These are phyloP conservation scores for Coleophoma cylindrospora DNA, from an alignment of 2,329 filamentous ascomycete genomes.

Conservation along the genomic window DNA sequence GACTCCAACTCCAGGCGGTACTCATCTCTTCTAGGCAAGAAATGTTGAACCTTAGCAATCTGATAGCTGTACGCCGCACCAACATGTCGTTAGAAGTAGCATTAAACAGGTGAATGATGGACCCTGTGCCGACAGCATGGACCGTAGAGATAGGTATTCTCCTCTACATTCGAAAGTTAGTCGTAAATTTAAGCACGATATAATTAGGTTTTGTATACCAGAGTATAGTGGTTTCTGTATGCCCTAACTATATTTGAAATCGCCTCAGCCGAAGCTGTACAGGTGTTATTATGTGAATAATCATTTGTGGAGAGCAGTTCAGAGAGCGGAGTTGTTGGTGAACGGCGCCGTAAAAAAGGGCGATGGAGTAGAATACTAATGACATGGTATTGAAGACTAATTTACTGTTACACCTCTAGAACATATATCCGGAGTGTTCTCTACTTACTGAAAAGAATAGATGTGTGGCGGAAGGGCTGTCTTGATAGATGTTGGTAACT, in stretches of 20 bases:
- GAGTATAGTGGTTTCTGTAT: background rate
- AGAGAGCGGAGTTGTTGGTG: background rate
- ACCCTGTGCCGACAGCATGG: background rate
- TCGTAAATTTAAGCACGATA: background rate
- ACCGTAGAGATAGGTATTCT: background rate
- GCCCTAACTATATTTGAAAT: background rate
- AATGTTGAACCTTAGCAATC: background rate
- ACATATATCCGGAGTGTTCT: background rate
- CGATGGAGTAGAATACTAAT: background rate
- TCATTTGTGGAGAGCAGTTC: background rate
- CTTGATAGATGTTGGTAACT: background rate
- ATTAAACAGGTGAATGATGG: background rate
- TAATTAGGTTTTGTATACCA: background rate
- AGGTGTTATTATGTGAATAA: background rate
- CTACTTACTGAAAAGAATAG: background rate
- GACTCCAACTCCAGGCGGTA: background rate
- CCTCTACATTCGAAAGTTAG: background rate
- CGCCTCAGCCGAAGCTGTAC: background rate
- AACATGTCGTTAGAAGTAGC: background rate
- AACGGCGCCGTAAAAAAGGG: background rate
- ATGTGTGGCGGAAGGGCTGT: background rate
- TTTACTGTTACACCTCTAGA: background rate
- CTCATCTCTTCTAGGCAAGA: background rate
- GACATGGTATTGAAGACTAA: background rate
- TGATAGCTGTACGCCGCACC: background rate